Evolutionary conservation across 805 yeast species (phyloP).

Genomic region (Kodamaea jinghongensis): DNA sequence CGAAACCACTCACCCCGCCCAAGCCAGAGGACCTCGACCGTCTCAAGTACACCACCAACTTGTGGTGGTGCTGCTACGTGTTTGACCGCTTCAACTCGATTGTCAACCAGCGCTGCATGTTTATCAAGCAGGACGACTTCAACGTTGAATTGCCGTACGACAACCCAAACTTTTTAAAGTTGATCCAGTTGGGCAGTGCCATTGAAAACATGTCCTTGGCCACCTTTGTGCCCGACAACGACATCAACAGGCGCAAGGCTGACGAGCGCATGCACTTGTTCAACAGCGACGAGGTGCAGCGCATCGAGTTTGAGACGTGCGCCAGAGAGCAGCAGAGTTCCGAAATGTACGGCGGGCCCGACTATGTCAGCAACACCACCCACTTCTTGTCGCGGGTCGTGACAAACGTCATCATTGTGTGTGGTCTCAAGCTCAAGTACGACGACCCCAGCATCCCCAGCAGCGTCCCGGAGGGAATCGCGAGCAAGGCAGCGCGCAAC

Average conservation of each 20-base stretch:
- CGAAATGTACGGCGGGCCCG: constrained; percentile 5
- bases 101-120: constrained; percentile 24
- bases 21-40: constrained; percentile 8
- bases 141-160: constrained; percentile 30
- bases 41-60: constrained; percentile 19
- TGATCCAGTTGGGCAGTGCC: constrained; percentile 27
- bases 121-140: constrained; percentile 31
- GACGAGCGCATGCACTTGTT: constrained; percentile 19
- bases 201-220: constrained; percentile 25
- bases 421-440: constrained; percentile 26
- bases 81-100: constrained; percentile 33
- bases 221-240: constrained; percentile 23
- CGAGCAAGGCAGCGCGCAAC: constrained; percentile 24
- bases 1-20: constrained; percentile 17
- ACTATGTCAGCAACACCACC: constrained; percentile 19
- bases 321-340: constrained; percentile 15
- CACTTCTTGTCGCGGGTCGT: constrained; percentile 28
- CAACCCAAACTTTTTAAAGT: constrained; percentile 21
- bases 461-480: constrained; percentile 21
- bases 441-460: constrained; percentile 21
- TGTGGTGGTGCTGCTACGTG: constrained; percentile 36
- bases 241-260: constrained; percentile 12
- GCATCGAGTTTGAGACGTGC: constrained; percentile 26
- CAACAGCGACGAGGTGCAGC: constrained; percentile 25
- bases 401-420: constrained; percentile 25